Evolutionary conservation across 441 rosid species (phyloP).

Genomic region (Sinapis alba): DNA sequence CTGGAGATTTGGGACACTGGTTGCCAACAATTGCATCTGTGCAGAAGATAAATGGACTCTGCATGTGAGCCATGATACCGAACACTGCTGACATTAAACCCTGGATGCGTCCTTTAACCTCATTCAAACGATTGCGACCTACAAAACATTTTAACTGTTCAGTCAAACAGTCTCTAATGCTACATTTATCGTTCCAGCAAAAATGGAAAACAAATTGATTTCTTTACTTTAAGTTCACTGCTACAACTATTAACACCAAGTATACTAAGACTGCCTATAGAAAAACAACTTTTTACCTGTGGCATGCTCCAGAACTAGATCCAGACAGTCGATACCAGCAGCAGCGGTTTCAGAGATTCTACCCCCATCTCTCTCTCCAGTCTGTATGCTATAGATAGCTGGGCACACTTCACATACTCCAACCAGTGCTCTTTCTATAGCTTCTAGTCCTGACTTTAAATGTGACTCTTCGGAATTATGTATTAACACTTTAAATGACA

Average conservation of each 20-base stretch:
- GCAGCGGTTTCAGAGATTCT: constrained; percentile 70
- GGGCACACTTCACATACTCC: constrained; percentile 62
- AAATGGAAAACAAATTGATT: neutral
- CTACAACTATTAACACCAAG: constrained; percentile 16
- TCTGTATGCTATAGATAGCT: constrained; percentile 52
- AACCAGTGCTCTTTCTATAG: constrained; percentile 79
- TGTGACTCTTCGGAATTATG: constrained; percentile 70
- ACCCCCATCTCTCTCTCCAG: constrained; percentile 66
- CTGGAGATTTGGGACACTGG: constrained; percentile 51
- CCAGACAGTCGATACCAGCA: constrained; percentile 90
- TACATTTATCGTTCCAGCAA: neutral
- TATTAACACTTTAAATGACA: constrained; percentile 66
- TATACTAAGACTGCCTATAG: neutral
- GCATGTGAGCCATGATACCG: constrained; percentile 76
- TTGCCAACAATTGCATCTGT: constrained; percentile 31
- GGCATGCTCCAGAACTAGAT: constrained; percentile 77
- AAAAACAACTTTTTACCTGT: constrained; percentile 54
- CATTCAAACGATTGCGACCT: constrained; percentile 69
- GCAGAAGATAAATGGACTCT: constrained; percentile 67
- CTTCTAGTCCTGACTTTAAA: constrained; percentile 69
- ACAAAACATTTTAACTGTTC: constrained; percentile 43
- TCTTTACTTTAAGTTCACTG: constrained; percentile 3
- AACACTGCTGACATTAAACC: constrained; percentile 70
- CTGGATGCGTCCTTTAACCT: constrained; percentile 68
- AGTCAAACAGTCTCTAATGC: constrained; percentile 27